Percentiles rank a stretch among this genome's conserved stretches.
Evolutionary conservation across 441 rosid genomes (phyloP).

Genomic region (Populus hybrid): DNA sequence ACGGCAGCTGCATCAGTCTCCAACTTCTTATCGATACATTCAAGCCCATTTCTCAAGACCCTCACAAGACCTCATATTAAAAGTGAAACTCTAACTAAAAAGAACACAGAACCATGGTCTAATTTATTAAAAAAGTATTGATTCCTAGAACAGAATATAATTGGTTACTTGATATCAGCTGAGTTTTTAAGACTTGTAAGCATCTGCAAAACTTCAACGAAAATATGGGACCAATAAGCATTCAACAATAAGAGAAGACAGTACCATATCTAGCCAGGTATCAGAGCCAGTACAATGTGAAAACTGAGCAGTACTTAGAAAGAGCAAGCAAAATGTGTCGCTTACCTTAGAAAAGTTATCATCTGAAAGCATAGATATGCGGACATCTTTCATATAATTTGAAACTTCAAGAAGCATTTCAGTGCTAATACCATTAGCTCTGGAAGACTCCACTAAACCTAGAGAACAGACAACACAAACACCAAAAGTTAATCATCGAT

Average conservation of each 20-base stretch:
- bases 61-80: not conserved
- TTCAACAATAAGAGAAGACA: not conserved
- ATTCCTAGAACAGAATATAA: not conserved
- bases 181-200: not conserved
- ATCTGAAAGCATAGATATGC: conserved; percentile 41
- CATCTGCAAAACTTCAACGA: not conserved
- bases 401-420: conserved; percentile 45
- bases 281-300: not conserved
- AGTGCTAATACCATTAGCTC: conserved; percentile 20
- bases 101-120: not conserved
- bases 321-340: conserved; percentile 6
- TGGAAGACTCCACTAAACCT: conserved; percentile 37
- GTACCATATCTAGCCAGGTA: not conserved
- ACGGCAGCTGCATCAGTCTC: conserved; percentile 7
- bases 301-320: not conserved
- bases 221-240: not conserved
- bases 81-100: not conserved
- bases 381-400: conserved; percentile 33
- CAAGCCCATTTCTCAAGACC: conserved; percentile 2
- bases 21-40: not conserved
- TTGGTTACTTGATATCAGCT: not conserved
- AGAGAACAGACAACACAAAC: conserved; percentile 9
- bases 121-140: not conserved
- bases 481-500: not conserved
- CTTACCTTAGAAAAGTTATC: conserved; percentile 39